Evolutionary conservation across 2,329 filamentous ascomycete genomes (phyloP), one percentile per base, ranked within the genome.

Genomic region (Penicillium sp.): DNA sequence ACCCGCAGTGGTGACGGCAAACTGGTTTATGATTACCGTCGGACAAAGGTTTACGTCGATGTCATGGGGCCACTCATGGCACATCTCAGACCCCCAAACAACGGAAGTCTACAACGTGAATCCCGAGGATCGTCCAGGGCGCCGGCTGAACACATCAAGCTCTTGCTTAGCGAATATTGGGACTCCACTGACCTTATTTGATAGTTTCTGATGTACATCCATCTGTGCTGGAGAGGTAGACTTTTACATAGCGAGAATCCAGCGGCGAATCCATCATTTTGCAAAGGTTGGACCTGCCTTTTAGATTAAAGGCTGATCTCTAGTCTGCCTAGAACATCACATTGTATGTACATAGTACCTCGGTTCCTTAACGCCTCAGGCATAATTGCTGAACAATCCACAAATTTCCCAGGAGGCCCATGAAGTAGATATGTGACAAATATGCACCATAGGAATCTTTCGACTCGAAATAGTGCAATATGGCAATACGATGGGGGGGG

Each of bases 401-500:
- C 2, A 21, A 21, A 6, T 21, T 39, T 21, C 19, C n/a, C 12
- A 23, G 21, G 6, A 15, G 38, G 4, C 10, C 36, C 6, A 23
- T 15, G 39, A 42, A 42, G 19, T 17, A 19, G 6, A 42, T 42
- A 25, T 8, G 13, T 8, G 17, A 25, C 1, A 42, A 9, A 17
- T 42, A 43, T 43, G 8, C 15, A 43, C 41, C 4, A 17, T 4
- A 6, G 41, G 7, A 10, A 25, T 6, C 7, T 43, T 43, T 43
- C 21, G 1, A 15, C 41, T 17, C 7, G 4, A 25, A 17, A 6
- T 17, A 17, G 12, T 43, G 4, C 23, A 25, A 19, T 25, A 17
- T 25, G 13, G 41, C 21, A 17, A 10, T 15, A 5, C 8, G 21
- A 17, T 21, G 0, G 7, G 1, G 2, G 7, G 0, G 7, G 1